Base-by-base conservation (phyloP, 805 yeast genomes). In the Scheffersomyces amazonensis region DNA sequence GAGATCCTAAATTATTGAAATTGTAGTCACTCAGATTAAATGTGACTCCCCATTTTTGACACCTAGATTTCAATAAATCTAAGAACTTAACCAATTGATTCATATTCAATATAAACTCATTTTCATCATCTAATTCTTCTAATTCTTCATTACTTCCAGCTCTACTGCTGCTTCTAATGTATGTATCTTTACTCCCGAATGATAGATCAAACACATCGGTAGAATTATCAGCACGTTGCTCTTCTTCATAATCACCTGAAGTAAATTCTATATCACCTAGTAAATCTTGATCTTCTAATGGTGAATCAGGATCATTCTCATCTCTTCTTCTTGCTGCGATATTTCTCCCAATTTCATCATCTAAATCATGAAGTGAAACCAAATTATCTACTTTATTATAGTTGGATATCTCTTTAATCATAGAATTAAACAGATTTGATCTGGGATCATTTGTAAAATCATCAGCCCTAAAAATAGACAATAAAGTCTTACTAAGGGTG, bases 71-170 rank as follows among this genome's bases (percentile, higher is more conserved):
- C 29, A 15, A 19, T 37, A 47, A 52, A 16, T 31, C 24, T 9
- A 37, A 45, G 25, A 50, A 52, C 29, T 44, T 37, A 1, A 37
- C 32, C 25, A 49, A 31, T 32, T 46, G 49, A 24, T 16, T 32
- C 19, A 20, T 22, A 27, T 5, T 27, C 6, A 35, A 15, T 16
- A 10, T 20, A 16, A n/a, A 28, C 5, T 22, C 21, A 13, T 20
- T 3, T 5, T 27, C 16, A n/a, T 15, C 25, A 9, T 31, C 29
- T 12, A 19, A 15, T n/a, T 15, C 31, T 7, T 28, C 32, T 12
- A 8, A 31, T 21, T 27, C 30, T 13, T 18, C 21, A 16, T 23
- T 4, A 10, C 16, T 34, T 9, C 24, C 13, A 25, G 23, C 25
- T 36, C 29, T 24, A 12, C 16, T 30, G 5, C 17, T 24, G 18